Conservation (phyloP, 495 filamentous ascomycete genomes). For the Penicillium maclennaniae region DNA sequence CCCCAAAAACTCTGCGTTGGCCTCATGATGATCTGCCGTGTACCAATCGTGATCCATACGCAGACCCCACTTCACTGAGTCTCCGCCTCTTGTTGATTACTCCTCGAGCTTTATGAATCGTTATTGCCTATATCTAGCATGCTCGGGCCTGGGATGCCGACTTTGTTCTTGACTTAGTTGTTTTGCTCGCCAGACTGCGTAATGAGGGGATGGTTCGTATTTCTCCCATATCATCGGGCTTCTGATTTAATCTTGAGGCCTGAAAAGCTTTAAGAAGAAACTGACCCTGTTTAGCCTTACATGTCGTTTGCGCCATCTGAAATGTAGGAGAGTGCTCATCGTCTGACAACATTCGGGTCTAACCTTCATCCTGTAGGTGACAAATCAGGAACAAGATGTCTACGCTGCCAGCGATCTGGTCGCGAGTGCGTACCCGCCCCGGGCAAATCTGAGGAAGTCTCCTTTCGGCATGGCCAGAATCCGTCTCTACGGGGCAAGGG, state of each 20-base stretch:
- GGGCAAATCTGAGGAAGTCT: constrained; percentile 38
- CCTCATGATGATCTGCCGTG: constrained; percentile 17
- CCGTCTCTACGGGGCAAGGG: constrained; percentile 36
- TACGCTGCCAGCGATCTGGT: constrained; percentile 43
- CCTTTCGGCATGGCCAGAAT: constrained; percentile 44
- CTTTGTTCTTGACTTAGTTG: constrained; percentile 23
- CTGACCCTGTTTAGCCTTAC: constrained; percentile 34
- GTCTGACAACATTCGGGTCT: background rate
- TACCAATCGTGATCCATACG: background rate
- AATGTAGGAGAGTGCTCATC: constrained; percentile 28
- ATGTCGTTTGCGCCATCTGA: constrained; percentile 45
- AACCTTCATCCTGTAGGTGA: constrained; percentile 28
- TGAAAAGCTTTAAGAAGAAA: background rate
- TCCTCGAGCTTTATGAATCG: constrained; percentile 3
- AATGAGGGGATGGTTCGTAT: constrained; percentile 46
- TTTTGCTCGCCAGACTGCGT: constrained; percentile 24
- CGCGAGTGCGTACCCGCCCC: constrained; percentile 41
- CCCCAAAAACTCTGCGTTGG: constrained; percentile 14
- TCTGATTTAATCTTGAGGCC: no score
- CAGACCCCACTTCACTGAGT: constrained; percentile 2
- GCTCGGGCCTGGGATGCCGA: constrained; percentile 22
- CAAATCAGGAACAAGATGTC: constrained; percentile 38
- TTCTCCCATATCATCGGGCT: no score
- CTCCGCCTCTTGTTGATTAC: constrained; percentile 10
- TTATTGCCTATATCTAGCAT: constrained; percentile 10